Percentiles rank a stretch among this genome's conserved stretches.
phyloP scores from a whole-genome alignment of 805 yeast species.

The Brettanomyces naardenensis region DNA sequence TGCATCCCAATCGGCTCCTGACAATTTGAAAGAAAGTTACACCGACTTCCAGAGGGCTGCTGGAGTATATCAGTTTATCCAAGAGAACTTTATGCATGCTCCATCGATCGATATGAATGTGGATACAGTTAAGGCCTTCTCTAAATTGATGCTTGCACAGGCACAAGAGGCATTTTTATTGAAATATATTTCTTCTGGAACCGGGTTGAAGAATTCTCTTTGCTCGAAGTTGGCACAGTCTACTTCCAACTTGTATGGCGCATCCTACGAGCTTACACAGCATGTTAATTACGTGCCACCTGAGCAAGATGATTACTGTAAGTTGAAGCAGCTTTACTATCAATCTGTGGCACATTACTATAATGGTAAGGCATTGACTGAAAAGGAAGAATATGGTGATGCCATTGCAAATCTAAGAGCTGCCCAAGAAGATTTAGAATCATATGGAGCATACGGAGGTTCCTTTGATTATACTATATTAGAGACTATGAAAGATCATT shows the following conservation, averaged over 20 bases:
- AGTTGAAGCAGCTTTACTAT: constrained; percentile 48
- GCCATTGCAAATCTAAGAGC: constrained; percentile 45
- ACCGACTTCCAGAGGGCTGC: constrained; percentile 65
- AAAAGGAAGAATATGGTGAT: constrained; percentile 57
- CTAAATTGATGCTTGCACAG: constrained; percentile 69
- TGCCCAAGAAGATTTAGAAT: constrained; percentile 32
- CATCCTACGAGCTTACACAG: constrained; percentile 39
- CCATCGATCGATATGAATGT: constrained; percentile 74
- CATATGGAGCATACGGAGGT: constrained; percentile 14
- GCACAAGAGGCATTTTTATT: constrained; percentile 79
- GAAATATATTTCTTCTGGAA: constrained; percentile 42
- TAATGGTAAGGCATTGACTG: constrained; percentile 48
- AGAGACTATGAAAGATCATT: constrained; percentile 22
- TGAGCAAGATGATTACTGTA: constrained; percentile 45
- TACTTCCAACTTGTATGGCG: constrained; percentile 46
- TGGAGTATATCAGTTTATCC: constrained; percentile 63
- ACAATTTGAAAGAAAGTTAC: constrained; percentile 50
- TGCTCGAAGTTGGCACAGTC: constrained; percentile 70
- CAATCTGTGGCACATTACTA: constrained; percentile 53
- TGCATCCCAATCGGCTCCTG: constrained; percentile 27
- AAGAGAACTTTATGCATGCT: constrained; percentile 81
- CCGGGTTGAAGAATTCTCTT: constrained; percentile 51
- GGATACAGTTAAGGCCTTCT: constrained; percentile 56
- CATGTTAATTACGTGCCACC: constrained; percentile 21
- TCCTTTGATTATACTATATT: constrained; percentile 20